These are phyloP conservation scores for Solanum medicagineum DNA, from an alignment of 257 asterid species.

Conservation along the genomic window DNA sequence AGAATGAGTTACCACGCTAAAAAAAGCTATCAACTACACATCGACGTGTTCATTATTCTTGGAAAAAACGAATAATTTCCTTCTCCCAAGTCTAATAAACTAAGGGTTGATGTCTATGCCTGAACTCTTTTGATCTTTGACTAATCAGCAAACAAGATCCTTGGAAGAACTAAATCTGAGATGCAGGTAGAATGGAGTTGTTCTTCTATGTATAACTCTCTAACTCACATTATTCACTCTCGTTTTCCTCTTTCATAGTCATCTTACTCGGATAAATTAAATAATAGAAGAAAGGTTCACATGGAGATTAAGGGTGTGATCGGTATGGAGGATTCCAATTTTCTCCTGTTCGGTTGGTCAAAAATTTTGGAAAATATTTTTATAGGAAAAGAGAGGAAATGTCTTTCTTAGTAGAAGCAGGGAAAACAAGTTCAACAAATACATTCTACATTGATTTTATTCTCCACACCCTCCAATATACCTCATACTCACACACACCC, in stretches of 20 bases:
- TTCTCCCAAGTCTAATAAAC: neutral
- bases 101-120: neutral
- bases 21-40: neutral
- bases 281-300: neutral
- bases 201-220: neutral
- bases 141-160: neutral
- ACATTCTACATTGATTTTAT: no score
- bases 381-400: no score
- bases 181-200: neutral
- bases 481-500: no score
- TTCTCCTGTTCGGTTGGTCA: no score
- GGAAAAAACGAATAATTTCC: neutral
- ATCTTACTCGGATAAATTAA: neutral
- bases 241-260: neutral
- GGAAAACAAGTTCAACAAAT: no score
- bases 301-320: neutral
- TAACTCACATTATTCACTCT: neutral
- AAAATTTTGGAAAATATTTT: no score
- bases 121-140: neutral
- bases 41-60: neutral
- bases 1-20: neutral
- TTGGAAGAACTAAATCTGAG: neutral
- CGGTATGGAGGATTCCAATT: no score
- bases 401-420: no score
- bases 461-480: no score